phyloP scores from a whole-genome alignment of 179 eudicot species.

The Gypsophila paniculata region DNA sequence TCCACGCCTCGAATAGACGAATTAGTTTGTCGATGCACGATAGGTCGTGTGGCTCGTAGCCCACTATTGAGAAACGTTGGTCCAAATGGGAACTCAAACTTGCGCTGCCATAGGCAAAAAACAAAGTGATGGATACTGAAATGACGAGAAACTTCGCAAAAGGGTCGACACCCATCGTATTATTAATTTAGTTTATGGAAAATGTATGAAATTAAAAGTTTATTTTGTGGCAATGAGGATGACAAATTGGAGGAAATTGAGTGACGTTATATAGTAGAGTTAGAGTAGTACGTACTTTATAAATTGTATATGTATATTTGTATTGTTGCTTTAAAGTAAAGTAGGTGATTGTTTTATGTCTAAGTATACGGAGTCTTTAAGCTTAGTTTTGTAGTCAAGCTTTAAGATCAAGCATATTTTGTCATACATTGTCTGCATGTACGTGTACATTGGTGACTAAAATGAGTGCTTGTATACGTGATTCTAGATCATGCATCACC shows the following conservation, averaged over 20 bases:
- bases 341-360: constrained; percentile 26
- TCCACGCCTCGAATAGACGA: constrained; percentile 76
- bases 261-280: constrained; percentile 32
- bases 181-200: not conserved
- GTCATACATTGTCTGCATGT: constrained; percentile 17
- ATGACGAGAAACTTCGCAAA: constrained; percentile 19
- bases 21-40: constrained; percentile 54
- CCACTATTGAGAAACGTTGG: constrained; percentile 57
- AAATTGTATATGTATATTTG: not conserved
- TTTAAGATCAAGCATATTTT: constrained; percentile 44
- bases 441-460: not conserved
- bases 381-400: constrained; percentile 44
- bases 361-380: constrained; percentile 44
- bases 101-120: constrained; percentile 16
- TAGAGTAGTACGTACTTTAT: not conserved
- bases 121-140: constrained; percentile 23
- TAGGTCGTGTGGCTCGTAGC: constrained; percentile 66
- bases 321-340: constrained; percentile 48
- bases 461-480: not conserved
- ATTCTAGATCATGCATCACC: not conserved
- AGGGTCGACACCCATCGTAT: constrained; percentile 18
- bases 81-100: constrained; percentile 11
- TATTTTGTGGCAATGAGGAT: constrained; percentile 18
- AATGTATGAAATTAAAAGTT: not conserved
- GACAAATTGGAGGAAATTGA: constrained; percentile 21